Evolutionary conservation across 768 basidiomycete species (phyloP).

Genomic region (Suillus ampliporus): DNA sequence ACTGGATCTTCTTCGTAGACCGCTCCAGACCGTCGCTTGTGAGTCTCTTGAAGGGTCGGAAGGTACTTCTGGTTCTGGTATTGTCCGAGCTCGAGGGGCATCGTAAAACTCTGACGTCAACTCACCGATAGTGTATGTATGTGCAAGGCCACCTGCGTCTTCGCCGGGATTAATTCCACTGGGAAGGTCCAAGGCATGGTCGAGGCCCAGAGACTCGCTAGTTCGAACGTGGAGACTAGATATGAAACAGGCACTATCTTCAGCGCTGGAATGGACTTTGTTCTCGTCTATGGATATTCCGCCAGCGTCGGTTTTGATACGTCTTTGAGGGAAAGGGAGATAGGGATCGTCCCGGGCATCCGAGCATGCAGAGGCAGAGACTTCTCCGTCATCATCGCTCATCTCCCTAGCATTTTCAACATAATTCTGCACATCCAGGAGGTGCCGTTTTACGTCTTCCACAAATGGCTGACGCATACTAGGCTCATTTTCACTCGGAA

Average conservation of each 20-base stretch:
- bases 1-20: slow-evolving; percentile 20
- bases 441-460: slow-evolving; percentile 15
- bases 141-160: not conserved
- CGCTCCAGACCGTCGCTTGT: slow-evolving; percentile 11
- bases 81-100: slow-evolving; percentile 1
- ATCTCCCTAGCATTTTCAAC: slow-evolving; percentile 24
- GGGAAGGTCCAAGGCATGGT: not conserved
- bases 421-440: slow-evolving; percentile 13
- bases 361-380: not conserved
- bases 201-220: not conserved
- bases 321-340: not conserved
- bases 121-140: no score
- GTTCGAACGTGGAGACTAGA: not conserved
- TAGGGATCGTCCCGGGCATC: slow-evolving; percentile 8
- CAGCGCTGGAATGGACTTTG: slow-evolving; percentile 1
- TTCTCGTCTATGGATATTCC: not conserved
- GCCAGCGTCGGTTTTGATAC: not conserved
- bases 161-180: no score
- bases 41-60: slow-evolving; percentile 7
- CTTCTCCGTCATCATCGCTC: slow-evolving; percentile 21
- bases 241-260: slow-evolving; percentile 5
- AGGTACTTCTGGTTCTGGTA: not conserved
- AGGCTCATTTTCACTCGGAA: slow-evolving; percentile 5
- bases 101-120: not conserved
- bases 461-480: not conserved